Evolutionary conservation across 2,329 filamentous ascomycete species (phyloP).

Genomic region (Pseudocercospora fijiensis): DNA sequence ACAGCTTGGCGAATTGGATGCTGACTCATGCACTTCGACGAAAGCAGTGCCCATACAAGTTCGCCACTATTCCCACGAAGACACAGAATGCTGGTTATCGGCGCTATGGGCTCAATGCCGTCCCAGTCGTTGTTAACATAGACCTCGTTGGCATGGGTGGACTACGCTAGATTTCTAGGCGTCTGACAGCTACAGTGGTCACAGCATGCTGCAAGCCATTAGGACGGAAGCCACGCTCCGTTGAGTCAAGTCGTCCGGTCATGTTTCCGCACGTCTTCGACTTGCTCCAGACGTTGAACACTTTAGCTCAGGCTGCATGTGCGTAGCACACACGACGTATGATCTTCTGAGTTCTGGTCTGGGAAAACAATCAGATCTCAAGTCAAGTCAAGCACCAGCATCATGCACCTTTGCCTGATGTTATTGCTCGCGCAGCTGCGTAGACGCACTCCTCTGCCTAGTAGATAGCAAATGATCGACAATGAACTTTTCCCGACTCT

Average conservation of each 20-base stretch:
- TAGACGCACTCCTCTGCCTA: background rate
- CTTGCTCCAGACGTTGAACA: background rate
- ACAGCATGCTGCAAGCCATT: background rate
- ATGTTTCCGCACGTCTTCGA: background rate
- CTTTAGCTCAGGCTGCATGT: background rate
- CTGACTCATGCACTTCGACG: conserved; percentile 1
- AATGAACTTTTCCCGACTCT: background rate
- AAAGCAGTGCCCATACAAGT: background rate
- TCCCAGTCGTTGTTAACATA: background rate
- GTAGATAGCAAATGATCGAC: background rate
- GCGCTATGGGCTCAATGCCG: background rate
- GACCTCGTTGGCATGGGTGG: background rate
- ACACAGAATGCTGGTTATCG: background rate
- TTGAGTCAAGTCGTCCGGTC: background rate
- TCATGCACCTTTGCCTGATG: background rate
- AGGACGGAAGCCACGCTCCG: background rate
- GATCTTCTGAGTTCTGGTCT: background rate
- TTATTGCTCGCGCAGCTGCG: background rate
- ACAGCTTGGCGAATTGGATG: background rate
- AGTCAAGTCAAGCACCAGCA: background rate
- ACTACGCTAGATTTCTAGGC: conserved; percentile 4
- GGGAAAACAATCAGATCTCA: background rate
- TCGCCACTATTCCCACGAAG: background rate
- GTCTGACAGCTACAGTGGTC: conserved; percentile 6
- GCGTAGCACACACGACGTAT: background rate